Evolutionary conservation across 2,329 filamentous ascomycete species (phyloP).

Genomic region (Colletotrichum gigasporum): DNA sequence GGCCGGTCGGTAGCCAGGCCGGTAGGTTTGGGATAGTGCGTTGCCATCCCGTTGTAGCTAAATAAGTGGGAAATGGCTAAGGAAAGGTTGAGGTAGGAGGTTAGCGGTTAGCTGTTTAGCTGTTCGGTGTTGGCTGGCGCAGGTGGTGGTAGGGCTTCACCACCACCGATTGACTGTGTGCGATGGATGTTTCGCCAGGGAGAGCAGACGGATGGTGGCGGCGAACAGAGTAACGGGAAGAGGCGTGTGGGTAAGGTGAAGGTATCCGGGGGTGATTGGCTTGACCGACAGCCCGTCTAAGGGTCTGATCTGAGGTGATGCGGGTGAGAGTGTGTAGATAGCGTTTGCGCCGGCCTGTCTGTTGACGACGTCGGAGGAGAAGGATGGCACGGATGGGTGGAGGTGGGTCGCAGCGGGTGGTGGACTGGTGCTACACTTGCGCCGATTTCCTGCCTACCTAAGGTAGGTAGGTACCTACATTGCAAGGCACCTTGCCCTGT

Average conservation of each 20-base stretch:
- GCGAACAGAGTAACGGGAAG: not conserved
- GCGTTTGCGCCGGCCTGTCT: slow-evolving; percentile 3
- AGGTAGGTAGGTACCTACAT: too few species aligned
- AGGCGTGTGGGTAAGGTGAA: slow-evolving; percentile 30
- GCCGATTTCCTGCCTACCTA: too few species aligned
- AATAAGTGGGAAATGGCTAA: slow-evolving; percentile 5
- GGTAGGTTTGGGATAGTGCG: slow-evolving; percentile 13
- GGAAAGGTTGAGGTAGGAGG: not conserved
- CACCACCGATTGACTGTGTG: not conserved
- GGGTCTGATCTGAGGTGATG: slow-evolving; percentile 11
- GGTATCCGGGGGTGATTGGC: slow-evolving; percentile 23
- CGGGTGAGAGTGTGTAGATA: slow-evolving; percentile 21
- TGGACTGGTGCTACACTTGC: too few species aligned
- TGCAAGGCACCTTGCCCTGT: too few species aligned
- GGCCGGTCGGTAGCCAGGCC: not conserved
- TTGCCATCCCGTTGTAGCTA: slow-evolving; percentile 28
- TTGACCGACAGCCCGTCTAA: not conserved
- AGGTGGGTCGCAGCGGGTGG: slow-evolving; percentile 1
- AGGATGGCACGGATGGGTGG: not conserved
- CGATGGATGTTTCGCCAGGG: slow-evolving; percentile 25
- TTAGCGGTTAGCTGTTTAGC: too few species aligned
- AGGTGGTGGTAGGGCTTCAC: slow-evolving; percentile 19
- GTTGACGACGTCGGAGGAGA: not conserved
- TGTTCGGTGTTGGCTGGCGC: slow-evolving; percentile 13
- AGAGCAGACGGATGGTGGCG: not conserved